Conservation (phyloP, 2,329 filamentous ascomycete species). For the Fusarium acutatum region DNA sequence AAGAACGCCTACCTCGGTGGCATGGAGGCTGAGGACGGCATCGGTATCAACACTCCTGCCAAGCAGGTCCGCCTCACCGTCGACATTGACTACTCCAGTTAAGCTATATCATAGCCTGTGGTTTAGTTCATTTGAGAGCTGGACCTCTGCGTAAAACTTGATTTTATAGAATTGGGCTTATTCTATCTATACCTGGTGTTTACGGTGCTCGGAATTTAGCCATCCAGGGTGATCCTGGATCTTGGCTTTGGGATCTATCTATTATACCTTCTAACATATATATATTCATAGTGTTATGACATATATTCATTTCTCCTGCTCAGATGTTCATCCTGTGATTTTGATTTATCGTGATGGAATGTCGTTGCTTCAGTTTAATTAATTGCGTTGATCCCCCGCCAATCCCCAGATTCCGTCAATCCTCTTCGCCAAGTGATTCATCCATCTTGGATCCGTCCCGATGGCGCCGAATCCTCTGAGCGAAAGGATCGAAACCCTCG, state of each 20-base stretch:
- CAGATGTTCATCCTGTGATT: not conserved
- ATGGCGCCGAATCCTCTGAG: not conserved
- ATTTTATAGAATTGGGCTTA: conserved; percentile 33
- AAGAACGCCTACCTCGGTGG: conserved; percentile 50
- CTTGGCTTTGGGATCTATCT: conserved; percentile 33
- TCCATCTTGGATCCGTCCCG: not conserved
- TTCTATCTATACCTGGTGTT: conserved; percentile 39
- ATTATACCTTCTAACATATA: conserved; percentile 24
- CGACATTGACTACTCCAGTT: conserved; percentile 44
- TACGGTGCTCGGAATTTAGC: conserved; percentile 31
- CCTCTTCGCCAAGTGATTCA: conserved; percentile 1
- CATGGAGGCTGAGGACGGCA: conserved; percentile 50
- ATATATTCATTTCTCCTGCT: conserved; percentile 38
- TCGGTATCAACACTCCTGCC: conserved; percentile 51
- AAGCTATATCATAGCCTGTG: not conserved
- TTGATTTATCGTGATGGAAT: fast-evolving
- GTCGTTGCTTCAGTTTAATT: not conserved
- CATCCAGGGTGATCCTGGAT: conserved; percentile 27
- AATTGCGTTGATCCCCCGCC: not conserved
- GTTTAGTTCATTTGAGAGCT: not conserved
- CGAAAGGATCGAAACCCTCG: not conserved
- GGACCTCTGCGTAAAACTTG: conserved; percentile 10
- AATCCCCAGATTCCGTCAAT: not conserved
- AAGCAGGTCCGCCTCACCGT: conserved; percentile 43
- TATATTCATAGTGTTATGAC: conserved; percentile 34